Evolutionary conservation across 352 stramenopile species (phyloP), one percentile per base, ranked within the genome.

Genomic region (Globisporangium cystogenes): DNA sequence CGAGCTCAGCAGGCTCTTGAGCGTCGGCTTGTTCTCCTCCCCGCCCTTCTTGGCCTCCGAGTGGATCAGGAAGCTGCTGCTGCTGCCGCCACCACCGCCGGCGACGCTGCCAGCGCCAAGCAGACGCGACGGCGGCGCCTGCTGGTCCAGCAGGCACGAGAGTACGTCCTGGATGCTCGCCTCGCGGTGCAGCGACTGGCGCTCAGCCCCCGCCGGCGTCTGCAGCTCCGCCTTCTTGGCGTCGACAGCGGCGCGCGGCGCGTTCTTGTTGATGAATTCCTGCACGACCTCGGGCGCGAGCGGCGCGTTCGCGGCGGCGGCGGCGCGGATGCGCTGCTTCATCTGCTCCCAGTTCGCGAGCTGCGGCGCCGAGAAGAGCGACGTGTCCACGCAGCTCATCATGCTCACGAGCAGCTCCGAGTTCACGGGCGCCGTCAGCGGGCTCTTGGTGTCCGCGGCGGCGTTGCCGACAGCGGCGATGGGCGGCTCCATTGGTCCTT

Each of bases 371-470:
- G 80, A 89, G 59, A 93, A 91, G 21, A 88, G 71, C 47, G 80
- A 76, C 59, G 78, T 89, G 64, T 93, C 82, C 14, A 93, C 80
- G 61, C 82, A 93, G 55, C 87, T 74, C 82, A 93, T 93, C 82
- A 93, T 93, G 51, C 78, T 84, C 35, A 86, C 65, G 1, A 93
- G 66, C 37, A 93, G 64, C 46, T 84, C 70, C 8, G 82, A 66
- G 61, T 91, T 93, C n/a, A 81, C 72, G 53, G 39, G 39, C 39
- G 39, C 12, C 33, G 33, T 3, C n/a, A n/a, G n/a, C 12, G 33
- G 33, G 33, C 12, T 39, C 33, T 39, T 39, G 33, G 4, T 7
- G 2, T 16, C 14, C 12, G 12, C 20, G 39, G 39, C 35, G 35
- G 12, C 35, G 16, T 18, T 18, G 35, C 7, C 35, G 35, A 29